phyloP scores from a whole-genome alignment of 345 rosid species.

The Toxicodendron radicans region DNA sequence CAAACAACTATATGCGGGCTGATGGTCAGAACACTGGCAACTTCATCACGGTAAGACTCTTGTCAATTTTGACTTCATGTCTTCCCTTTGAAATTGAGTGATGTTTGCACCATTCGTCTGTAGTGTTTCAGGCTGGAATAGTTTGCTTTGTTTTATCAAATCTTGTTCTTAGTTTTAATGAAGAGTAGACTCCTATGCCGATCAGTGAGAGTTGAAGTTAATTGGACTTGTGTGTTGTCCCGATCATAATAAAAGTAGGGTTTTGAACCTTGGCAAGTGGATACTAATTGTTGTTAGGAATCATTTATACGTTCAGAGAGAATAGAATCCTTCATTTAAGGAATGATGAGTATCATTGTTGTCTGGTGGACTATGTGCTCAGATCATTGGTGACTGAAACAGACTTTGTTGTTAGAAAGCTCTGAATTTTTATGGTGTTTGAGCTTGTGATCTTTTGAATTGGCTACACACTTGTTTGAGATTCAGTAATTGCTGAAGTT shows the following conservation, averaged over 20 bases:
- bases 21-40: slow-evolving; percentile 87
- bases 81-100: neutral
- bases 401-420: neutral
- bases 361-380: neutral
- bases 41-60: slow-evolving; percentile 63
- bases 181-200: neutral
- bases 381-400: neutral
- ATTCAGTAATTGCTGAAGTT: neutral
- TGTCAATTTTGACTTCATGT: neutral
- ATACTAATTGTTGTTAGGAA: neutral
- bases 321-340: neutral
- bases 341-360: neutral
- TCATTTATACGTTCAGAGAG: neutral
- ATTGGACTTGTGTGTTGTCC: neutral
- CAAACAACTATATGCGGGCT: slow-evolving; percentile 73
- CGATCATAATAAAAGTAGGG: neutral
- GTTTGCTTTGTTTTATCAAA: neutral
- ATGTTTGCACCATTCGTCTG: neutral
- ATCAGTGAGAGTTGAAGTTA: neutral
- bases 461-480: neutral
- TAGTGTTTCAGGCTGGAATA: neutral
- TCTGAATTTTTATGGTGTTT: neutral
- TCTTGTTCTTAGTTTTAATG: neutral
- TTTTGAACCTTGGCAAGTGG: neutral
- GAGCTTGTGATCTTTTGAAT: neutral